Evolutionary conservation across 768 basidiomycete species (phyloP), one percentile per base, ranked within the genome.

Genomic region (Lactifluus echinatus): DNA sequence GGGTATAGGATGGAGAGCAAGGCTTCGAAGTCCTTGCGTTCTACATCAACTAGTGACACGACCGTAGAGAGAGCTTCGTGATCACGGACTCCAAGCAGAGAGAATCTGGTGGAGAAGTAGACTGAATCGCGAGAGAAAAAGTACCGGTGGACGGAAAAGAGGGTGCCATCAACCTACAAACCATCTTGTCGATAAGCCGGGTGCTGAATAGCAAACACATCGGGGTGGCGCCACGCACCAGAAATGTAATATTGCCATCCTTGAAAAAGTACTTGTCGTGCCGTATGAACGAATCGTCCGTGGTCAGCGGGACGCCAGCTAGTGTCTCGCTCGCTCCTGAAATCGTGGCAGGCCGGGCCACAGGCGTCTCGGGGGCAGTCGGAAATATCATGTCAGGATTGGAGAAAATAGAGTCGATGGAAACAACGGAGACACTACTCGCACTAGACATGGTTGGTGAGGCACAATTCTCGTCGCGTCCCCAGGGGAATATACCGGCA

Each of bases 1-100:
- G 63, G 62, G 34, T 64, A 64, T 39, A 64, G 19, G 21, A 64
- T 34, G 4, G 58, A 64, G 37, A 64, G 62, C 28, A 63, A 50
- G 0, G 60, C 56, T 5, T 63, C 63, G 3, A 63, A 62, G 1
- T 63, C 60, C 1, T 23, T 50, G 15, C 44, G 24, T 28, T 59
- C 39, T 17, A 62, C 17, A 10, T 53, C 53, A n/a, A 40, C 17
- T 5, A 62, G 21, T 19, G 50, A 34, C 17, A 62, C 28, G 37
- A 53, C 15, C 0, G 42, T 51, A 29, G n/a, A 15, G 19, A 55
- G 21, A 6, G 55, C 21, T 45, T 59, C 58, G 24, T 55, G 49
- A 42, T 61, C 43, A 6, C 37, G 44, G 33, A 54, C 24, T 7
- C 37, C 53, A 11, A 62, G 50, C 26, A 19, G 19, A 21, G 24